Percentiles rank a stretch among this genome's conserved stretches.
These are phyloP conservation scores for Tubosaeta sp. DNA, from an alignment of 768 basidiomycete genomes.

Conservation along the genomic window DNA sequence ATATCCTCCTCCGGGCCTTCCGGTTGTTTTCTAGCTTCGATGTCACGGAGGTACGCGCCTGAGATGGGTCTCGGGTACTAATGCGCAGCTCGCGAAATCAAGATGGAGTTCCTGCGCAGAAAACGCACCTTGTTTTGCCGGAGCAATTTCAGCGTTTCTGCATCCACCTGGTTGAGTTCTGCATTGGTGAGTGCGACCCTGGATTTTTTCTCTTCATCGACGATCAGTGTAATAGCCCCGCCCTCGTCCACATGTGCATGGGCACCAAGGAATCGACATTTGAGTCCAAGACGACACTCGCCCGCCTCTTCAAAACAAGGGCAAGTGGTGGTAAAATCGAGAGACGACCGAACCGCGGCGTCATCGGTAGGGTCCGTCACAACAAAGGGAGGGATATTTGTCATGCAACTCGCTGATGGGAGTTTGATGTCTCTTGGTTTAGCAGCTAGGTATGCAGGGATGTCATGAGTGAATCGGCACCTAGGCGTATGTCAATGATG, in stretches of 20 bases:
- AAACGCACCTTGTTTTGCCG: constrained; percentile 61
- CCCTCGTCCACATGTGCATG: constrained; percentile 54
- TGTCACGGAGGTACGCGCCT: constrained; percentile 54
- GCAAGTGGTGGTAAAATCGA: constrained; percentile 23
- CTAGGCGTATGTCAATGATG: constrained; percentile 30
- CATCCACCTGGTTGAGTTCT: constrained; percentile 69
- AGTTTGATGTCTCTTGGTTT: constrained; percentile 73
- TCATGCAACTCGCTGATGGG: constrained; percentile 42
- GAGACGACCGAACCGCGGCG: constrained; percentile 3
- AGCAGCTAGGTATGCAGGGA: constrained; percentile 65
- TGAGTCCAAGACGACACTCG: constrained; percentile 55
- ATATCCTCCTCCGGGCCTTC: neutral
- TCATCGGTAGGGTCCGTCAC: constrained; percentile 5
- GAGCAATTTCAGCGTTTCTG: constrained; percentile 55
- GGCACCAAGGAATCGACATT: constrained; percentile 85
- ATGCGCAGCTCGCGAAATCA: neutral
- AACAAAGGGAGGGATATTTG: constrained; percentile 50
- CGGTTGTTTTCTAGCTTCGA: constrained; percentile 34
- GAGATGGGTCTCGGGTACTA: constrained; percentile 67
- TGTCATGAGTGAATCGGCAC: constrained; percentile 79
- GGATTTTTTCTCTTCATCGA: constrained; percentile 59
- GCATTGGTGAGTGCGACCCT: constrained; percentile 40
- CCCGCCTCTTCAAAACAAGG: constrained; percentile 27
- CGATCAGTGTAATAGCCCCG: constrained; percentile 41
- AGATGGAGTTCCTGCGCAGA: neutral